phyloP scores from a whole-genome alignment of 805 yeast species.

The Jamesozyma spencerorum region DNA sequence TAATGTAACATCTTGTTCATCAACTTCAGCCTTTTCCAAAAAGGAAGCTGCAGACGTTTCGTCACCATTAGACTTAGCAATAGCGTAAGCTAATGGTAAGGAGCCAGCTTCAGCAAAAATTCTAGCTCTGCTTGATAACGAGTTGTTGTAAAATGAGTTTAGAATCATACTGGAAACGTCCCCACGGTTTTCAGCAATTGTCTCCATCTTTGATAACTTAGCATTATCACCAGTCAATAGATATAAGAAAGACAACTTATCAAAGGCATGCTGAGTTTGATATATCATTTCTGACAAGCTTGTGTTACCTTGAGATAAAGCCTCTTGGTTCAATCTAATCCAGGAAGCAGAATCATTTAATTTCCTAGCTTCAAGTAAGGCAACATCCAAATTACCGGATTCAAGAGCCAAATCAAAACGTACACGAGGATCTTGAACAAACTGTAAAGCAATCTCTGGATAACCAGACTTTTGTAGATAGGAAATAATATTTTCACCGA shows the following conservation, averaged over 20 bases:
- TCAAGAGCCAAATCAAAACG: constrained; percentile 92
- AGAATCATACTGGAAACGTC: constrained; percentile 73
- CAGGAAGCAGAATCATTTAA: constrained; percentile 62
- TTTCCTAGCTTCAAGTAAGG: constrained; percentile 78
- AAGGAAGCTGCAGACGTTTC: constrained; percentile 65
- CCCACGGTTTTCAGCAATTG: constrained; percentile 81
- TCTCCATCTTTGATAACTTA: constrained; percentile 74
- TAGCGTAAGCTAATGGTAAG: constrained; percentile 82
- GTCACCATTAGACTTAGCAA: constrained; percentile 81
- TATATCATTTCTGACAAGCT: constrained; percentile 77
- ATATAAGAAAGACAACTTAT: constrained; percentile 82
- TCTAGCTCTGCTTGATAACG: constrained; percentile 63
- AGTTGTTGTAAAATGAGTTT: constrained; percentile 69
- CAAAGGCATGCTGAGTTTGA: constrained; percentile 80
- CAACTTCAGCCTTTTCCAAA: constrained; percentile 58
- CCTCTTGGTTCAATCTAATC: constrained; percentile 78
- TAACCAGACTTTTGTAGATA: constrained; percentile 91
- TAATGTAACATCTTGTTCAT: constrained; percentile 52
- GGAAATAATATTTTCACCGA: constrained; percentile 94
- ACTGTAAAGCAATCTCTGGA: constrained; percentile 95
- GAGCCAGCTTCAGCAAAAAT: constrained; percentile 72
- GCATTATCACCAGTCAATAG: constrained; percentile 70
- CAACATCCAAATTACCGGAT: constrained; percentile 80
- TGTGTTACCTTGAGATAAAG: constrained; percentile 81
- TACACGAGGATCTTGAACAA: constrained; percentile 93